Conservation (phyloP, 2,329 filamentous ascomycete species). For the Phialemoniopsis sp. region DNA sequence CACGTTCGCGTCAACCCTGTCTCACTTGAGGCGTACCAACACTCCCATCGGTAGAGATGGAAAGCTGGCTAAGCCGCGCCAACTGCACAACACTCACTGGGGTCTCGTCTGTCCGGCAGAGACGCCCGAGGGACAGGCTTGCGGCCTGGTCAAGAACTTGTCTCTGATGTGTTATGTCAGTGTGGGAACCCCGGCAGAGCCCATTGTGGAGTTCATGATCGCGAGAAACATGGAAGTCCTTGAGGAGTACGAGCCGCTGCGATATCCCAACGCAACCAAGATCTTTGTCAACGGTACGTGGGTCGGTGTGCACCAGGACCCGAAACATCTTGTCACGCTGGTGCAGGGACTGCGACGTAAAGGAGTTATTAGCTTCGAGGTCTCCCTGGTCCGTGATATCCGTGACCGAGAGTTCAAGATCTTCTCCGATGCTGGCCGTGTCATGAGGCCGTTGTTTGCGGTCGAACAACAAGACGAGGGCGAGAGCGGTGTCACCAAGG, state of each 20-base stretch:
- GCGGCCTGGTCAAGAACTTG: conserved; percentile 95
- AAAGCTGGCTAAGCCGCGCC: conserved; percentile 95
- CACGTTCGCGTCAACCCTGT: conserved; percentile 93
- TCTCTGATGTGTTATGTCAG: conserved; percentile 98
- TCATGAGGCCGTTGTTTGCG: conserved; percentile 90
- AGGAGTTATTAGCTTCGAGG: conserved; percentile 83
- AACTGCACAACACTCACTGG: conserved; percentile 99
- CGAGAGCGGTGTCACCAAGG: conserved; percentile 55
- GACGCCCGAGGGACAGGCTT: conserved; percentile 96
- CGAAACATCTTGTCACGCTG: conserved; percentile 75
- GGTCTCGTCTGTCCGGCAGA: conserved; percentile 95
- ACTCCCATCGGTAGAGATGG: conserved; percentile 97
- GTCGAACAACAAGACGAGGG: conserved; percentile 82
- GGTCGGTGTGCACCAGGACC: conserved; percentile 92
- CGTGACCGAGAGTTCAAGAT: conserved; percentile 98
- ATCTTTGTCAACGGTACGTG: conserved; percentile 97
- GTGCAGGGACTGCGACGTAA: conserved; percentile 75
- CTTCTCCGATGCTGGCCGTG: conserved; percentile 93
- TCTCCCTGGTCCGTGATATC: conserved; percentile 93
- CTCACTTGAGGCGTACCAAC: conserved; percentile 94
- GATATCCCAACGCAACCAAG: conserved; percentile 91
- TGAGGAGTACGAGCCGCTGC: conserved; percentile 85
- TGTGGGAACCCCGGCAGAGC: conserved; percentile 85
- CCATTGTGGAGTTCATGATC: conserved; percentile 93
- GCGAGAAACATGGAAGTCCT: conserved; percentile 93